phyloP scores from a whole-genome alignment of 768 basidiomycete genomes.

The Psilocybe subaeruginosa region DNA sequence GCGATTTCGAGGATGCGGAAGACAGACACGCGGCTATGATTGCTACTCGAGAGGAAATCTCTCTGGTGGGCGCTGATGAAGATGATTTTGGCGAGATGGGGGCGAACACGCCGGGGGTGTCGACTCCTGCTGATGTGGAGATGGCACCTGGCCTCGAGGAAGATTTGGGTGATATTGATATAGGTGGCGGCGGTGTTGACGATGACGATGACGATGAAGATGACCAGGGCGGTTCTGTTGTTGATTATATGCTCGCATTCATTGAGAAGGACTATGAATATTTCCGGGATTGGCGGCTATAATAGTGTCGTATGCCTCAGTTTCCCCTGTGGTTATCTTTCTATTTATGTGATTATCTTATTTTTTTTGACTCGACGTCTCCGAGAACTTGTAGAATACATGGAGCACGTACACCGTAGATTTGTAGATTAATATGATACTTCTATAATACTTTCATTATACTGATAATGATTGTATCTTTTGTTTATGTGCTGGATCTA shows the following conservation, averaged over 20 bases:
- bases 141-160: constrained; percentile 18
- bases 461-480: neutral
- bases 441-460: constrained; percentile 9
- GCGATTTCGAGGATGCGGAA: constrained; percentile 86
- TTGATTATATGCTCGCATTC: constrained; percentile 83
- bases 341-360: neutral
- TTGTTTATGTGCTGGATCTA: neutral
- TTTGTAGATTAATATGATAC: constrained; percentile 9
- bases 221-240: constrained; percentile 71
- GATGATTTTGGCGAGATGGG: constrained; percentile 66
- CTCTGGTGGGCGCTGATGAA: constrained; percentile 77
- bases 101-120: neutral
- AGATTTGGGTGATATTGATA: constrained; percentile 23
- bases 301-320: constrained; percentile 15
- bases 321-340: constrained; percentile 2
- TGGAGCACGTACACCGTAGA: neutral
- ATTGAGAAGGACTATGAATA: constrained; percentile 66
- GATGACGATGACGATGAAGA: constrained; percentile 45
- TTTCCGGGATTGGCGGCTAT: constrained; percentile 75
- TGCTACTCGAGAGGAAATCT: constrained; percentile 74
- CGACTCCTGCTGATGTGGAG: constrained; percentile 27
- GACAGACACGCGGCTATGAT: constrained; percentile 82
- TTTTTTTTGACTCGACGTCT: neutral
- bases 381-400: neutral
- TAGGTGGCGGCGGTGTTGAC: constrained; percentile 15